Base-by-base conservation (phyloP, 768 basidiomycete genomes). In the Neoboletus magnificus region DNA sequence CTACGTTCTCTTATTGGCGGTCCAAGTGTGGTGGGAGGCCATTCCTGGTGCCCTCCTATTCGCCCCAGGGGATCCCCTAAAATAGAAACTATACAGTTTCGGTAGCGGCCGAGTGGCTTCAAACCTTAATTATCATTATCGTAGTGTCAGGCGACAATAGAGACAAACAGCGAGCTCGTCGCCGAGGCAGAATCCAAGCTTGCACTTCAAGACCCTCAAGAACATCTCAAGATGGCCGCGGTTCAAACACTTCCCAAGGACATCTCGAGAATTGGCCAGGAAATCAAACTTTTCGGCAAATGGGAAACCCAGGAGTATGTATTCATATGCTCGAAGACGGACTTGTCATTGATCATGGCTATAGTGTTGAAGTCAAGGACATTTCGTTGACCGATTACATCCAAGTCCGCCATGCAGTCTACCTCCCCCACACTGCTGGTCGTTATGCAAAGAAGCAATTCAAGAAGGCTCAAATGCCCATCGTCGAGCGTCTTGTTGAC, bases 391-490 rank as follows among this genome's bases (percentile, higher is more conserved):
- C 91, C 55, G 97, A 99, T 77, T 98, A 99, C 86, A 97, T 99
- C 76, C 95, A 98, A 82, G 89, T 96, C 76, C 92, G 92, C 72
- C 92, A 97, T 74, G 88, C 94, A 49, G 96, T 98, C 72, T 98
- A 93, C 79, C 77, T 97, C 55, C 96, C 96, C 57, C 96, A 99
- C 84, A 99, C 97, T 58, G 95, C 96, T 62, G 97, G 97, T 63
- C 93, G 97, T 76, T 98, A 98, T 75, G 93, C 95, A 71, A 95
- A 95, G 83, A 98, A 98, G 82, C 95, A 98, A 77, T 99, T 98
- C 87, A 98, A 95, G 84, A 99, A 99, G 86, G 94, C 93, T 6
- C 93, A 97, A 76, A 99, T 99, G 97, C 97, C 97, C 71, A 96
- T 99, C 73, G 97, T 98, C 67, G 97, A 99, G 79, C 92, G 97